These are phyloP conservation scores for Xylaria venustula DNA, from an alignment of 495 filamentous ascomycete species.

Conservation along the genomic window DNA sequence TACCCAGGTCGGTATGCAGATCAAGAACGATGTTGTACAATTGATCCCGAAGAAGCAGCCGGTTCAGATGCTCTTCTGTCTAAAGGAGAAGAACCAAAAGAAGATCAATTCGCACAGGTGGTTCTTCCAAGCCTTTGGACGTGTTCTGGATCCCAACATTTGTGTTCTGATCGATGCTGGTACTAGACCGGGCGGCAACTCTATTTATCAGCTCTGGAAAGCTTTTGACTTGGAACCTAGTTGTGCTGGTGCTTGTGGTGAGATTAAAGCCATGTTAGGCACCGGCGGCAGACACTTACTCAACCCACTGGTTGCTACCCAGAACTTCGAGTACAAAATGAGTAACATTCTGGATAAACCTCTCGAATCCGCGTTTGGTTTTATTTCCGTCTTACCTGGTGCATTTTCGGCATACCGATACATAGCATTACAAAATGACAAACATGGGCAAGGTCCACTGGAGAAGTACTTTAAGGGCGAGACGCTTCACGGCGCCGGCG, in stretches of 20 bases:
- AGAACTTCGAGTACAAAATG: conserved; percentile 99
- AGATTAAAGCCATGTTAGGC: conserved; percentile 98
- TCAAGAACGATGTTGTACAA: conserved; percentile 85
- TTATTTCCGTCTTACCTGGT: conserved; percentile 94
- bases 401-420: conserved; percentile 98
- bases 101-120: conserved; percentile 99
- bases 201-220: conserved; percentile 97
- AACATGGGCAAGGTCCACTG: conserved; percentile 84
- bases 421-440: conserved; percentile 93
- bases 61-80: conserved; percentile 95
- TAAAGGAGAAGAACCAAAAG: conserved; percentile 99
- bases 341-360: conserved; percentile 99
- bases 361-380: conserved; percentile 94
- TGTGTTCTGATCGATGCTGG: conserved; percentile 96
- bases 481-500: conserved; percentile 91
- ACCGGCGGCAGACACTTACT: conserved; percentile 82
- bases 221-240: conserved; percentile 97
- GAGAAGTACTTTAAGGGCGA: conserved; percentile 98
- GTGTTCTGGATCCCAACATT: conserved; percentile 89
- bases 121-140: conserved; percentile 98
- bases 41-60: conserved; percentile 76
- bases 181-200: conserved; percentile 87
- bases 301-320: conserved; percentile 92
- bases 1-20: conserved; percentile 80
- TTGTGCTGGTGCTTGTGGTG: conserved; percentile 95